Evolutionary conservation across 2,329 filamentous ascomycete genomes (phyloP), one percentile per base, ranked within the genome.

Genomic region (Aspergillus pseudonomiae): DNA sequence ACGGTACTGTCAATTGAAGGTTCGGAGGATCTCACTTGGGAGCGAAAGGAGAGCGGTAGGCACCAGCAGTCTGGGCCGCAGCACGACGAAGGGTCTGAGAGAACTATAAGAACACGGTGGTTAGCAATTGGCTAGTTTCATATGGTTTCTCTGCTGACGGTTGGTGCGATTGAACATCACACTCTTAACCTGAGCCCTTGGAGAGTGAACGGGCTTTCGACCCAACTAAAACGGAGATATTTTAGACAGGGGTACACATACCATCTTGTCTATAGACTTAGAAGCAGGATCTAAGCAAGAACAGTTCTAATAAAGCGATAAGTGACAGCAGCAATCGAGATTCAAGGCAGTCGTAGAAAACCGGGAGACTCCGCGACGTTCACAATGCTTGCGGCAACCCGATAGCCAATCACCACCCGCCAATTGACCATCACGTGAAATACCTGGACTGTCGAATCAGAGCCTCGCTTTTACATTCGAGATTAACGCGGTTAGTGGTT

Each of bases 21-120:
- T 39, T 19, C 62, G 60, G 69, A 65, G 32, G 39, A 55, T 72
- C 78, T 76, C 82, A 89, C 86, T 85, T 82, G 65, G 86, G 86
- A 61, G 83, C 86, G 73, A 84, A 87, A 62, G 82, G 83, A 74
- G 84, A 86, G 77, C 81, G 77, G 77, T 85, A 87, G 65, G 82
- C 80, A 61, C 63, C 64, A 60, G 62, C 65, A 62, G 63, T 62
- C 73, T 82, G 77, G 76, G 71, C 72, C 68, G 74, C 75, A 63
- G 75, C 74, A 58, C 75, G 75, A 68, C 75, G 75, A 65, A 74
- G 67, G 59, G 75, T 74, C 60, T 75, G 69, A 66, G 73, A 70
- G 72, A 78, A 77, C 74, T 76, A 58, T 64, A 28, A 46, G 10
- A 28, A 41, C 57, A 53, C 45, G 36, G 53, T 54, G 57, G 26